phyloP scores from a whole-genome alignment of 179 eudicot genomes.

The Drosera spatulata region DNA sequence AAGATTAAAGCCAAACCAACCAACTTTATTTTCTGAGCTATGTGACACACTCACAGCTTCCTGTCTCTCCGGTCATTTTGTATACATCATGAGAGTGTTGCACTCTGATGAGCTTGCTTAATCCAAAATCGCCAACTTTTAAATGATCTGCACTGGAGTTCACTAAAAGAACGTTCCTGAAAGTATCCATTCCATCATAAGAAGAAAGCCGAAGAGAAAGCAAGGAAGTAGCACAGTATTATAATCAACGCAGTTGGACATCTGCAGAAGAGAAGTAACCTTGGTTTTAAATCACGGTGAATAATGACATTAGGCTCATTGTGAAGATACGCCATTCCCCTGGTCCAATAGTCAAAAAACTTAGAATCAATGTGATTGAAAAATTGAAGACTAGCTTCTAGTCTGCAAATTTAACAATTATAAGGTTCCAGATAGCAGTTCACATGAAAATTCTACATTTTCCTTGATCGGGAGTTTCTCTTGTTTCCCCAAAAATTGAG shows the following conservation, averaged over 20 bases:
- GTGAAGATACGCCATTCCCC: conserved; percentile 98
- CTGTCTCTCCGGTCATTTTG: conserved; percentile 99
- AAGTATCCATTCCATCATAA: conserved; percentile 3
- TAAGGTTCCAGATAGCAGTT: neutral
- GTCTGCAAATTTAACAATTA: neutral
- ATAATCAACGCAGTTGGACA: neutral
- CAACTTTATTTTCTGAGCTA: neutral
- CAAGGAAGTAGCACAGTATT: neutral
- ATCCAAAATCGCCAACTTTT: conserved; percentile 98
- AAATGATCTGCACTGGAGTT: conserved; percentile 93
- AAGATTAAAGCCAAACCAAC: conserved; percentile 4
- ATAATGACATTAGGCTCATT: conserved; percentile 93
- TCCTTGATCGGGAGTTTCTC: too few species aligned
- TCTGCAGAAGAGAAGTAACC: conserved; percentile 35
- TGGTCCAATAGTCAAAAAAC: conserved; percentile 20
- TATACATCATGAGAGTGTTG: conserved; percentile 91
- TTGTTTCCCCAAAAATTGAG: too few species aligned
- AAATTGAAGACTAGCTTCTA: neutral
- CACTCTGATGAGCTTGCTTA: conserved; percentile 89
- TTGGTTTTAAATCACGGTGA: conserved; percentile 94
- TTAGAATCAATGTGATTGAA: conserved; percentile 10
- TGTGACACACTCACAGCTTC: conserved; percentile 70
- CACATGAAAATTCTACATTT: too few species aligned
- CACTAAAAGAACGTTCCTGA: conserved; percentile 94
- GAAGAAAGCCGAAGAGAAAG: neutral